phyloP scores from a whole-genome alignment of 1,284 basidiomycete genomes.

The Sanghuangporus sanghuang region DNA sequence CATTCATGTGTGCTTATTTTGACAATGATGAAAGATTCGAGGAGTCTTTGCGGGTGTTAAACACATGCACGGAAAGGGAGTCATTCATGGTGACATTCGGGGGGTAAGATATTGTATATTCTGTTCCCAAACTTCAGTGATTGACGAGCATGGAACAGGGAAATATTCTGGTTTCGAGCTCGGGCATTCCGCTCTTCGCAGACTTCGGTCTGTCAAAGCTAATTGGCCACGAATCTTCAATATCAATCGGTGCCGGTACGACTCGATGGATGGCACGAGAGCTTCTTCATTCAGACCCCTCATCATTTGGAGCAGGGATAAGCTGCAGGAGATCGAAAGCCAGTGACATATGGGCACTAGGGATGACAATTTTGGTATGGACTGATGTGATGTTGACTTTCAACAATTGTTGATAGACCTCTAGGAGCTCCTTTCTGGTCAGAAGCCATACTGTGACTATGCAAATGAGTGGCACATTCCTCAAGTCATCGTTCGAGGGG shows the following conservation, averaged over 20 bases:
- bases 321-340: not conserved
- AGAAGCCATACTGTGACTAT: not conserved
- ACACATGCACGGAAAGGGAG: conserved; percentile 12
- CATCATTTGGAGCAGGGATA: not conserved
- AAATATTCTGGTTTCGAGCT: not conserved
- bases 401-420: not conserved
- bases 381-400: no score
- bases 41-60: conserved; percentile 3
- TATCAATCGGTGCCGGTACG: not conserved
- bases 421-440: conserved; percentile 10
- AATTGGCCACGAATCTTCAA: not conserved
- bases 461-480: not conserved
- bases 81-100: conserved; percentile 16
- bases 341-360: conserved; percentile 9
- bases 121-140: not conserved
- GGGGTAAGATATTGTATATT: conserved; percentile 3
- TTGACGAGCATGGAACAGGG: not conserved
- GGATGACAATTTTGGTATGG: conserved; percentile 10
- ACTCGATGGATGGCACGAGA: conserved; percentile 13
- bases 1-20: not conserved
- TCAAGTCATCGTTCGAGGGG: not conserved
- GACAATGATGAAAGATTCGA: conserved; percentile 2
- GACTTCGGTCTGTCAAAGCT: conserved; percentile 11
- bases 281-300: not conserved
- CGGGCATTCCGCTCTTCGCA: not conserved